A percentile compares a stretch with the other conserved stretches of the same genome.
Conservation (phyloP, 2,329 filamentous ascomycete genomes). For the Penicillium sp. region DNA sequence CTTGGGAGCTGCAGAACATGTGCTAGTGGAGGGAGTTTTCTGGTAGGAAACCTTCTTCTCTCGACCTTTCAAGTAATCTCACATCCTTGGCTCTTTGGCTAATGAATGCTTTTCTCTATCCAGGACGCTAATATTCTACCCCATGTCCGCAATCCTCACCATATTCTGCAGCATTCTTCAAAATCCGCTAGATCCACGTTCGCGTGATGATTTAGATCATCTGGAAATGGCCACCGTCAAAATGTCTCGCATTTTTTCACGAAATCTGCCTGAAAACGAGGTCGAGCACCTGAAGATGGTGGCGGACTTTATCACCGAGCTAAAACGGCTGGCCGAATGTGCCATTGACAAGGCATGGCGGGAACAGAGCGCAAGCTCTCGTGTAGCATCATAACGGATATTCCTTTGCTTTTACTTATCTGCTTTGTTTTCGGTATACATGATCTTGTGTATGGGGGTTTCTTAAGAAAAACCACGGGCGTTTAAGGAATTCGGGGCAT, state of each 20-base stretch:
- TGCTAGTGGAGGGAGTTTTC: constrained; percentile 54
- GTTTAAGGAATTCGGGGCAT: not conserved
- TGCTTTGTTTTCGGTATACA: not conserved
- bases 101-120: not conserved
- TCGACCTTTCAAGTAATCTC: not conserved
- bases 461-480: not conserved
- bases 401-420: not conserved
- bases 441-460: not conserved
- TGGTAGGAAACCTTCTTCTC: constrained; percentile 45
- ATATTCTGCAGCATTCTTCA: constrained; percentile 60
- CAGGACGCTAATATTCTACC: constrained; percentile 62
- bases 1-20: constrained; percentile 48
- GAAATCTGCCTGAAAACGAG: constrained; percentile 41
- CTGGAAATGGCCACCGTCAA: constrained; percentile 50
- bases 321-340: constrained; percentile 49
- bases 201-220: constrained; percentile 53
- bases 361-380: constrained; percentile 28
- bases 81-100: not conserved
- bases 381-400: not conserved
- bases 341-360: constrained; percentile 49
- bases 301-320: constrained; percentile 50
- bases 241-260: constrained; percentile 44
- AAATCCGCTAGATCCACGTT: constrained; percentile 51
- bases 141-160: constrained; percentile 57
- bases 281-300: constrained; percentile 48